Evolutionary conservation across 208 protist species (phyloP), one percentile per base, ranked within the genome.

Genomic region (Trypanosoma conorhini): DNA sequence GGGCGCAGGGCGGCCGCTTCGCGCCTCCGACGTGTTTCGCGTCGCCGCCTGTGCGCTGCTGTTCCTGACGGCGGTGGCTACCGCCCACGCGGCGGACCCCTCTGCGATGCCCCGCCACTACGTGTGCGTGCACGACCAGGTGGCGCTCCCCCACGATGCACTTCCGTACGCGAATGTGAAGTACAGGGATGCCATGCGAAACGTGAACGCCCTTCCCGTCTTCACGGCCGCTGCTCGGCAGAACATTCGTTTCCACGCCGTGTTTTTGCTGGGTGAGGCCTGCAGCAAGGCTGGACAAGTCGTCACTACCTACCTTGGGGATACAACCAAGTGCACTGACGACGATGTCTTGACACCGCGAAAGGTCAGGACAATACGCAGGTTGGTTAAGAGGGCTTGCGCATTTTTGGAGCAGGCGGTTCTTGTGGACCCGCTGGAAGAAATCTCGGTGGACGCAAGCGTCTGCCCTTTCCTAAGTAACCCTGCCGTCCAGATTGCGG

Each of bases 281-380:
- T 88, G 83, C 58, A 56, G 26, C 5, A 40, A 46, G 13, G 70
- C 71, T 12, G 74, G 71, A 58, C 54, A 86, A 31, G 38, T 33
- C 1, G 68, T 82, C 5, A 1, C 61, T 8, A 62, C 40, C 31
- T 76, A 68, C 56, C 22, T 38, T 24, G 68, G 69, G 15, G 66
- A 21, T 52, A 75, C 10, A 28, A 51, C 67, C 13, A 52, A 13
- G 10, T 89, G 84, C 59, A 50, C 12, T 2, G 60, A 19, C 26
- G 62, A 69, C 3, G 84, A 89, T 65, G 58, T 89, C 5, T 55
- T 89, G 7, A 85, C 80, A 4, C 26, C 62, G 22, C 28, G 31
- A 9, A 89, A 86, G 64, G 31, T 61, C 28, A 42, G 24, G 3
- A 31, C 50, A 10, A 19, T 84, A 15, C 56, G 70, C 0, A 44